Conservation (phyloP, 371 early-diverging fungal genomes). For the Basidiobolus meristosporus region DNA sequence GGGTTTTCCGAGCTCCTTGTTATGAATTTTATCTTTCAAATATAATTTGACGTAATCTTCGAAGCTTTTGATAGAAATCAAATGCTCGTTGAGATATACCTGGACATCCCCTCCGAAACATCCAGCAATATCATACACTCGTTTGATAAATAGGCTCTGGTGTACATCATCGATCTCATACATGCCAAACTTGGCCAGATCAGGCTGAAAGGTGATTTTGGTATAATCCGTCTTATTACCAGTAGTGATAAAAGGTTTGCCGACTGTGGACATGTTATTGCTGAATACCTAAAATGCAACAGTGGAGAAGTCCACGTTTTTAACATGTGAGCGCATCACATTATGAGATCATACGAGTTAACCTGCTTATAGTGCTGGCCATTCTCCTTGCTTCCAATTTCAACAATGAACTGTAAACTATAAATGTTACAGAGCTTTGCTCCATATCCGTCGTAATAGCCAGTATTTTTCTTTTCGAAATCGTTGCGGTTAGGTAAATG, state of each 20-base stretch:
- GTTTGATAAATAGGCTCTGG: constrained; percentile 76
- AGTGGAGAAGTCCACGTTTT: too few species aligned
- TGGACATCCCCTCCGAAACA: constrained; percentile 61
- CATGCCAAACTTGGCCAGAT: constrained; percentile 89
- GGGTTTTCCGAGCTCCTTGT: constrained; percentile 13
- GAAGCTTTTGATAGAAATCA: constrained; percentile 73
- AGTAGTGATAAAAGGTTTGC: constrained; percentile 50
- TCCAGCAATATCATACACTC: constrained; percentile 97
- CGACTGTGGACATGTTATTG: constrained; percentile 72
- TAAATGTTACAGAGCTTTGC: constrained; percentile 99
- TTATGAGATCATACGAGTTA: constrained; percentile 1
- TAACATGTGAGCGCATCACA: too few species aligned
- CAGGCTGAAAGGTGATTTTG: constrained; percentile 93
- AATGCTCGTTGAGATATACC: constrained; percentile 83
- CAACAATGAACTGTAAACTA: constrained; percentile 89
- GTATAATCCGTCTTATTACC: constrained; percentile 63
- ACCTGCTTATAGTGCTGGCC: constrained; percentile 64
- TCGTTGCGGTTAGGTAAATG: constrained; percentile 98
- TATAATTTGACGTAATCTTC: constrained; percentile 87
- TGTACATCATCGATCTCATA: constrained; percentile 74
- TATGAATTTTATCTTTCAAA: constrained; percentile 12
- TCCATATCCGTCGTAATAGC: constrained; percentile 99
- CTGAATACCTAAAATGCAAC: constrained; percentile 25
- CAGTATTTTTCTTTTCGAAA: constrained; percentile 93
- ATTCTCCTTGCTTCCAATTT: constrained; percentile 73